Conservation (phyloP, 2,329 filamentous ascomycete species). For the Xylaria sp. region DNA sequence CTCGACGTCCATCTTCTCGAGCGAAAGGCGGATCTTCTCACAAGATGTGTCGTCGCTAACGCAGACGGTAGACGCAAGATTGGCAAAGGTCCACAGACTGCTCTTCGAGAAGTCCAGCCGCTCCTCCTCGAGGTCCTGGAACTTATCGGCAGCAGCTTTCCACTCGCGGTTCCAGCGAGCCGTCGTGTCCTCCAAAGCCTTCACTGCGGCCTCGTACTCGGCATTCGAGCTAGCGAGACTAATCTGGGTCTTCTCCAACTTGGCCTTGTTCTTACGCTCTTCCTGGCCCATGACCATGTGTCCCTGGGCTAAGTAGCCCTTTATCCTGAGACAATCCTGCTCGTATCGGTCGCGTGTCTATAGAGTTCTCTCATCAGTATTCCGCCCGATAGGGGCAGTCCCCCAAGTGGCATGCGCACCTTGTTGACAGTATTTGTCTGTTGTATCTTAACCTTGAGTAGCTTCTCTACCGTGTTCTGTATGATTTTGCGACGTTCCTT, state of each 20-base stretch:
- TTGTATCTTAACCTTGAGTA: constrained; percentile 91
- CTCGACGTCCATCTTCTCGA: constrained; percentile 96
- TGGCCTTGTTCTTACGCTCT: constrained; percentile 98
- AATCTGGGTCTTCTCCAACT: constrained; percentile 98
- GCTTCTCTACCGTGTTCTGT: constrained; percentile 90
- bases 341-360: constrained; percentile 93
- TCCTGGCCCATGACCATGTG: constrained; percentile 99
- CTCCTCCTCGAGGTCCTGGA: constrained; percentile 98
- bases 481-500: constrained; percentile 98
- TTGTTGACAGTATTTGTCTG: constrained; percentile 94
- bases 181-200: constrained; percentile 93
- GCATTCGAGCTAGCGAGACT: constrained; percentile 89
- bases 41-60: constrained; percentile 97
- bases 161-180: constrained; percentile 97
- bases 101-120: constrained; percentile 96
- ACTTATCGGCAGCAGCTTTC: constrained; percentile 98
- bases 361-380: constrained; percentile 21
- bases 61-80: constrained; percentile 95
- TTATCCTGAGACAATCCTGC: constrained; percentile 97
- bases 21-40: constrained; percentile 91
- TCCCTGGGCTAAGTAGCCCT: constrained; percentile 96
- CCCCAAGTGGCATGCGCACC: constrained; percentile 57
- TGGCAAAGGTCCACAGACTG: constrained; percentile 97
- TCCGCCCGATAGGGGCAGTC: not conserved
- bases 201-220: constrained; percentile 93